Evolutionary conservation across 257 asterid species (phyloP), one percentile per base, ranked within the genome.

Genomic region (Solanum pinnatisectum): DNA sequence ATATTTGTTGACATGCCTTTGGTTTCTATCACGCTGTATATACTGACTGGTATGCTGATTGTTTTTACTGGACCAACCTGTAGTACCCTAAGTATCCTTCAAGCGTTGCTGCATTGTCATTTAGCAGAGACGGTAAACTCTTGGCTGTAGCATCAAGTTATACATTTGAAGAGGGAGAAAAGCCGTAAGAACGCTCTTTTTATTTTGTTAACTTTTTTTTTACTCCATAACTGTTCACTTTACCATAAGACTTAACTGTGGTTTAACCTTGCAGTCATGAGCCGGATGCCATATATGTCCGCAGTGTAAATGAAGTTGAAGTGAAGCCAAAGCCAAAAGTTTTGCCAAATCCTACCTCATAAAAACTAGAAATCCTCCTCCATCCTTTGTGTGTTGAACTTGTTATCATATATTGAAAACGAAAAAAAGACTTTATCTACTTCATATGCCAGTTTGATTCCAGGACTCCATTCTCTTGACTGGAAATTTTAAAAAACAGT

Each of bases 91-190:
- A 97, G 93, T 95, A 95, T 93, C 98, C 99, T 5, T 90, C 98
- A 23, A 96, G 98, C 74, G 87, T 97, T 44, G 96, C 99, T 2
- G 98, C 98, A 7, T 77, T 94, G 91, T 97, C 99, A 37, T 97
- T 97, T 67, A 96, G 95, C 97, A 93, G 96, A 91, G 99, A 97
- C 11, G 99, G 98, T 52, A 92, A 94, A 87, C 91, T 96, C 7
- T 88, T 97, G 92, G 98, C 98, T 23, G 94, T 97, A 46, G 99
- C 99, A 36, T 97, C 99, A 10, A 97, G 99, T 68, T 97, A 97
- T 83, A 97, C 99, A 9, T 95, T 87, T 74, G 99, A 97, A 93
- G 99, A 94, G 90, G 99, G 98, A 87, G 98, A 95, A 16, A 97
- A 94, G 89, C 83, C 90, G 98, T 96, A 91, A 92, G 98, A 87